Evolutionary conservation across 495 filamentous ascomycete species (phyloP).

Genomic region (Neurospora sp.): DNA sequence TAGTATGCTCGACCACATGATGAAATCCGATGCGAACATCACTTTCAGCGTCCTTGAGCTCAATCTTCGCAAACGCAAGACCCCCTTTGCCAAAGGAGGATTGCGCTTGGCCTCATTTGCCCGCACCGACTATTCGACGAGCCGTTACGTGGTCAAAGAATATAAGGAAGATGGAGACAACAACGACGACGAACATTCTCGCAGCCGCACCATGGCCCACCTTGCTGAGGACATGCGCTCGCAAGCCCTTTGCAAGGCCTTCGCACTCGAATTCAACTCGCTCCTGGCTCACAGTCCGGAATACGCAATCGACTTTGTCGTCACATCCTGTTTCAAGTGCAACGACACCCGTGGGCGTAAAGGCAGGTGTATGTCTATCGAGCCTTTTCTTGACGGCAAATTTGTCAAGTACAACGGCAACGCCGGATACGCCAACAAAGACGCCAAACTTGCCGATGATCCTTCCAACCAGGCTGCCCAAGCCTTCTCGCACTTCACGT

Average conservation of each 20-base stretch:
- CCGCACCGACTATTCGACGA: slow-evolving; percentile 14
- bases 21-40: slow-evolving; percentile 18
- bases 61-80: slow-evolving; percentile 14
- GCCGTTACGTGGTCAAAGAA: slow-evolving; percentile 24
- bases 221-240: slow-evolving; percentile 25
- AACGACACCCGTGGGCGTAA: background rate
- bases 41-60: slow-evolving; percentile 16
- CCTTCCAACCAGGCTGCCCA: slow-evolving; percentile 22
- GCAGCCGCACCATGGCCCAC: slow-evolving; percentile 6
- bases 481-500: slow-evolving; percentile 34
- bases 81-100: slow-evolving; percentile 24
- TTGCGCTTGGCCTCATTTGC: slow-evolving; percentile 23
- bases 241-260: slow-evolving; percentile 29
- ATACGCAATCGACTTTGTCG: slow-evolving; percentile 25
- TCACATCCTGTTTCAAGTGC: slow-evolving; percentile 18
- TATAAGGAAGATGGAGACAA: slow-evolving; percentile 9
- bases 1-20: slow-evolving; percentile 17
- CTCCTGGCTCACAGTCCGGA: slow-evolving; percentile 4
- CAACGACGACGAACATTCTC: background rate
- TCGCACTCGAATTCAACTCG: slow-evolving; percentile 32
- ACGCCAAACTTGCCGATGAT: background rate
- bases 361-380: slow-evolving; percentile 14
- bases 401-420: slow-evolving; percentile 36
- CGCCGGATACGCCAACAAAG: slow-evolving; percentile 21
- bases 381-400: slow-evolving; percentile 23